A percentile compares a stretch with the other conserved stretches of the same genome.
These are phyloP conservation scores for Penicillium macrosclerotiorum DNA, from an alignment of 495 filamentous ascomycete species.

Conservation along the genomic window DNA sequence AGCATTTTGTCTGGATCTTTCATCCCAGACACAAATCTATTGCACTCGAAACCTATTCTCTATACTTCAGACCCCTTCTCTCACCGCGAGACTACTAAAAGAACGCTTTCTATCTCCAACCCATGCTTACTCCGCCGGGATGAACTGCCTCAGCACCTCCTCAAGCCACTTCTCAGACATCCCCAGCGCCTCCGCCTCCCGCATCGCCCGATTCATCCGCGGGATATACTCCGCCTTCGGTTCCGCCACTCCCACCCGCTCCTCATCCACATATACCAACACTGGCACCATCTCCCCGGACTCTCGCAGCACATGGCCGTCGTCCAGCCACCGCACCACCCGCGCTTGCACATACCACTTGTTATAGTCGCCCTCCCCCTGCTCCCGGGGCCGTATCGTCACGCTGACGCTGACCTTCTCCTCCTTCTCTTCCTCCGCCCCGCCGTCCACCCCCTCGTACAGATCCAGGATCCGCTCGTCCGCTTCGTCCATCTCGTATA, in stretches of 20 bases:
- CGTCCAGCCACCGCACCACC: conserved; percentile 36
- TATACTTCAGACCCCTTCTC: neutral
- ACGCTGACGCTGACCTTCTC: conserved; percentile 22
- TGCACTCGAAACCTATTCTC: neutral
- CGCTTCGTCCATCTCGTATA: conserved; percentile 49
- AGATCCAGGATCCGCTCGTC: conserved; percentile 41
- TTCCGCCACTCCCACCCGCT: conserved; percentile 31
- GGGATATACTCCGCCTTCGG: conserved; percentile 63
- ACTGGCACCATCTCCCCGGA: conserved; percentile 21
- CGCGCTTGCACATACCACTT: conserved; percentile 38
- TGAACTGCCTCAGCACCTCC: conserved; percentile 55
- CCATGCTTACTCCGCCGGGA: conserved; percentile 30
- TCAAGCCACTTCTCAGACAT: conserved; percentile 57
- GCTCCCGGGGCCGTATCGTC: conserved; percentile 43
- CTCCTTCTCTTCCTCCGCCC: conserved; percentile 10
- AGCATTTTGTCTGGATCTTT: no score
- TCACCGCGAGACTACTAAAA: neutral
- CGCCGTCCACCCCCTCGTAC: conserved; percentile 42
- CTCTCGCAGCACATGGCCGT: conserved; percentile 7
- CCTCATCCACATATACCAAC: conserved; percentile 60
- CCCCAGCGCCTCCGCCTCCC: conserved; percentile 56
- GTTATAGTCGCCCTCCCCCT: conserved; percentile 38
- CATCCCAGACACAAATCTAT: no score
- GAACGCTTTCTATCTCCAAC: no score
- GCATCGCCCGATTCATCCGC: conserved; percentile 66